Evolutionary conservation across 116 monocot genomes (phyloP).

Genomic region (Cymodocea nodosa): DNA sequence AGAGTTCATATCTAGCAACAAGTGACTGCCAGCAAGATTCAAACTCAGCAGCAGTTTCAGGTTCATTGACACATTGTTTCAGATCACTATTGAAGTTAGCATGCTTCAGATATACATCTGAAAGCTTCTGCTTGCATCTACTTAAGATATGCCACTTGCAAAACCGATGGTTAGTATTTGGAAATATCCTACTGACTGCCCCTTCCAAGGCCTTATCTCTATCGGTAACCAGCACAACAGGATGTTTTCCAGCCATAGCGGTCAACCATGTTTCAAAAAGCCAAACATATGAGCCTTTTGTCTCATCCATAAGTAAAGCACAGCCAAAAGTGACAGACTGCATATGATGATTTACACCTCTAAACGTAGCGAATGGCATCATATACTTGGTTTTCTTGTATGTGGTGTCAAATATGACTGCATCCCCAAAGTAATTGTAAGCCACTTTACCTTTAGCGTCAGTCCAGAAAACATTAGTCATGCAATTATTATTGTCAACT

Average conservation of each 20-base stretch:
- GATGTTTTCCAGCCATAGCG: constrained; percentile 17
- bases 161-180: constrained; percentile 13
- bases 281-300: constrained; percentile 25
- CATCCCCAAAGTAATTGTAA: constrained; percentile 22
- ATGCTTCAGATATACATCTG: constrained; percentile 19
- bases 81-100: constrained; percentile 14
- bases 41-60: constrained; percentile 22
- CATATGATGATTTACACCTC: constrained; percentile 29
- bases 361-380: constrained; percentile 26
- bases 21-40: constrained; percentile 19
- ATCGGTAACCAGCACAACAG: constrained; percentile 16
- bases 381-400: constrained; percentile 23
- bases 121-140: constrained; percentile 25
- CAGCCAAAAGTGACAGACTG: constrained; percentile 27
- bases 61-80: constrained; percentile 9
- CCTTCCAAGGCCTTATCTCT: constrained; percentile 20
- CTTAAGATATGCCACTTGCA: constrained; percentile 29
- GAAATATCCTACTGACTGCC: constrained; percentile 21
- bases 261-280: constrained; percentile 27
- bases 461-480: constrained; percentile 28
- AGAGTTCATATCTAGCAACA: constrained; percentile 14
- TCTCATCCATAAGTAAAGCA: constrained; percentile 28
- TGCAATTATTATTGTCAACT: constrained; percentile 19
- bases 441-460: constrained; percentile 24
- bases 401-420: constrained; percentile 19